These are phyloP conservation scores for Suillus lakei DNA, from an alignment of 768 basidiomycete genomes.

Conservation along the genomic window DNA sequence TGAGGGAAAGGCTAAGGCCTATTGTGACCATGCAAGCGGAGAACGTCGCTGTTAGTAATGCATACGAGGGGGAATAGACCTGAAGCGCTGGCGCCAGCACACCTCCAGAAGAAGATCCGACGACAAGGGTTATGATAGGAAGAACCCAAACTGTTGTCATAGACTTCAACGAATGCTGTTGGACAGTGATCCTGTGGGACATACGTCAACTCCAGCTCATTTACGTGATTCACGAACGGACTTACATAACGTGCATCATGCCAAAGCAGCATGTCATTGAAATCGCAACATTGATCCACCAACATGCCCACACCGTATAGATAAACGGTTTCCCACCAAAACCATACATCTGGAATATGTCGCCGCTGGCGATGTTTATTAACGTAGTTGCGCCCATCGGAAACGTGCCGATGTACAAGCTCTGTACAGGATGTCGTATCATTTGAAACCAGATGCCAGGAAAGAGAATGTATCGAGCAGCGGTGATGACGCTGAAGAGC, in stretches of 20 bases:
- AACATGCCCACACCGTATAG: constrained; percentile 62
- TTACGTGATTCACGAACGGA: constrained; percentile 26
- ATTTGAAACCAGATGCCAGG: constrained; percentile 54
- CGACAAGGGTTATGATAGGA: constrained; percentile 75
- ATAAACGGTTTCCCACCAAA: constrained; percentile 59
- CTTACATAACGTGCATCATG: constrained; percentile 70
- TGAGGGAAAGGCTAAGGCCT: constrained; percentile 62
- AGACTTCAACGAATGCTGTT: constrained; percentile 56
- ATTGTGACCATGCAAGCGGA: constrained; percentile 60
- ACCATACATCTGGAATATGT: constrained; percentile 47
- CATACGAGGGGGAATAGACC: constrained; percentile 47
- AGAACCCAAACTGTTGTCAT: constrained; percentile 76
- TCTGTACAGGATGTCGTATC: constrained; percentile 53
- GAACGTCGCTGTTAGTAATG: constrained; percentile 57
- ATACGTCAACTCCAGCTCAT: constrained; percentile 18
- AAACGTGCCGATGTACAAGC: constrained; percentile 51
- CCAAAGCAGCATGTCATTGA: constrained; percentile 65
- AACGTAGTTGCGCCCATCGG: constrained; percentile 69
- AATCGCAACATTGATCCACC: constrained; percentile 69
- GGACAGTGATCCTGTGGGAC: constrained; percentile 54
- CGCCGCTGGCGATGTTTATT: constrained; percentile 52
- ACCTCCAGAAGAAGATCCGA: constrained; percentile 70
- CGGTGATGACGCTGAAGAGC: constrained; percentile 48
- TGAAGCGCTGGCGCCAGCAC: constrained; percentile 56
- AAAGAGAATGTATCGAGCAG: constrained; percentile 56